Conservation (phyloP, 345 rosid species). For the Heritiera littoralis region DNA sequence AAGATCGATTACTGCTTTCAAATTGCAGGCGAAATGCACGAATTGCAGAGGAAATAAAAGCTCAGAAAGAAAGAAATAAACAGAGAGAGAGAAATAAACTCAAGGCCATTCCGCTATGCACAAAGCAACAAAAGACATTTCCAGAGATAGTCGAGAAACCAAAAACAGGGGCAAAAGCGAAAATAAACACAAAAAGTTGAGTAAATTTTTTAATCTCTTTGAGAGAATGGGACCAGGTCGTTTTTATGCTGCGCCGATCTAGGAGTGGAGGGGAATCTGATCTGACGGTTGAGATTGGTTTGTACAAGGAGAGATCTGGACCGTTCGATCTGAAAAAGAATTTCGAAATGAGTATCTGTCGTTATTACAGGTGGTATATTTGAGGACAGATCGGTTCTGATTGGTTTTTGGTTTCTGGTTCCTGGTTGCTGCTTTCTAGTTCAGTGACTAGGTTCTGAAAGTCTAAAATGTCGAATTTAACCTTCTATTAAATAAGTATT, state of each 20-base stretch:
- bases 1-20: conserved; percentile 19
- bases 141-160: no score
- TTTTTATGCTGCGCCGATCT: conserved; percentile 23
- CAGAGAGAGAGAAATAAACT: neutral
- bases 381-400: conserved; percentile 14
- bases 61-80: neutral
- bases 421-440: neutral
- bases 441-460: neutral
- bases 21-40: conserved; percentile 30
- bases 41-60: conserved; percentile 29
- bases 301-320: conserved; percentile 7
- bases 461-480: neutral
- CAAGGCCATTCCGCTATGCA: conserved; percentile 66
- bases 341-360: conserved; percentile 39
- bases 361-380: conserved; percentile 42
- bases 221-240: conserved; percentile 22
- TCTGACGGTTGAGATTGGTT: conserved; percentile 28
- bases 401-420: conserved; percentile 31
- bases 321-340: conserved; percentile 35
- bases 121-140: conserved; percentile 55
- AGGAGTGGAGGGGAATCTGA: conserved; percentile 27
- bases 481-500: neutral
- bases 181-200: conserved; percentile 23
- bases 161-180: conserved; percentile 32
- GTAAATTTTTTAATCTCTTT: conserved; percentile 2